These are phyloP conservation scores for Trichoderma sp. DNA, from an alignment of 2,329 filamentous ascomycete species.

Conservation along the genomic window DNA sequence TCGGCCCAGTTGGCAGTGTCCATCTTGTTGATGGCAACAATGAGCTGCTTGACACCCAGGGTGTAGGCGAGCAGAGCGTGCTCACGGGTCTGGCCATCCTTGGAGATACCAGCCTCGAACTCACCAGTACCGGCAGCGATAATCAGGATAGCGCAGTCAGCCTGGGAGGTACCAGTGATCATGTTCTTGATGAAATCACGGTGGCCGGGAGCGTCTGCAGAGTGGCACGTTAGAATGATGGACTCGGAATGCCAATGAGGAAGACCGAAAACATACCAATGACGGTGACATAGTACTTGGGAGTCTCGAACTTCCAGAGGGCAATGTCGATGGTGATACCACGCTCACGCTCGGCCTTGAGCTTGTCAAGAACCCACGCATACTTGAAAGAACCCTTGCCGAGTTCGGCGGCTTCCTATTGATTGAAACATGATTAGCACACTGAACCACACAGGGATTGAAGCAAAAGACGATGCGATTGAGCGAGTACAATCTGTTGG, in stretches of 20 bases:
- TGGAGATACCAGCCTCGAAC: conserved; percentile 99
- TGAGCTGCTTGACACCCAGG: conserved; percentile 99
- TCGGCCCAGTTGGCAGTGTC: conserved; percentile 99
- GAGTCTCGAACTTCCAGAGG: conserved; percentile 99
- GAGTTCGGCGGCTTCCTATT: conserved; percentile 94
- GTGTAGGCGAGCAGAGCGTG: conserved; percentile 99
- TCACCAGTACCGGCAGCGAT: conserved; percentile 99
- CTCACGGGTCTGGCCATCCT: conserved; percentile 99
- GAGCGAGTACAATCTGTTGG: background rate
- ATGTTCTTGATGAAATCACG: conserved; percentile 99
- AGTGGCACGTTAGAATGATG: background rate
- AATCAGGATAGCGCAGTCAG: conserved; percentile 99
- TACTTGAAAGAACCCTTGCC: conserved; percentile 99
- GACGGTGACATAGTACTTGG: conserved; percentile 97
- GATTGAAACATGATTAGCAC: conserved; percentile 26
- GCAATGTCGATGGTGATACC: conserved; percentile 99
- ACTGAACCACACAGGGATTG: background rate
- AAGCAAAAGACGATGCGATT: background rate
- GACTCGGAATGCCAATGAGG: background rate
- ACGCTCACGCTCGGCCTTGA: conserved; percentile 99
- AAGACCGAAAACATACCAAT: conserved; percentile 66
- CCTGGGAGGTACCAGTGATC: conserved; percentile 99
- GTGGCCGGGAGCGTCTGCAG: conserved; percentile 92
- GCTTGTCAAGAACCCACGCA: conserved; percentile 99
- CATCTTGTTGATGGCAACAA: conserved; percentile 99